Conservation (phyloP, 2,329 filamentous ascomycete species). For the Trichoderma sp. region DNA sequence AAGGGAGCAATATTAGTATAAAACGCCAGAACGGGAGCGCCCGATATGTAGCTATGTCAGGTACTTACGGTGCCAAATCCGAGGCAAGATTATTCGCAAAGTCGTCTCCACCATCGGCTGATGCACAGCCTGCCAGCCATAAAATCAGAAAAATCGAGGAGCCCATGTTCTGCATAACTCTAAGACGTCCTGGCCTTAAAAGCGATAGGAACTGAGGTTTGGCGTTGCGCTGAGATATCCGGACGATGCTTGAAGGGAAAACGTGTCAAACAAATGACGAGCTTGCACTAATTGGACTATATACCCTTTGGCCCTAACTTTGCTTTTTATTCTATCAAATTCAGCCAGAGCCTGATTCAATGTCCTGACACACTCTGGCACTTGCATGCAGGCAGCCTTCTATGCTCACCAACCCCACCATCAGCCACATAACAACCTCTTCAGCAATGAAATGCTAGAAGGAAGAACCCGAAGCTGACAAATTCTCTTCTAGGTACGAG, state of each 20-base stretch:
- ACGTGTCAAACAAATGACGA: not conserved
- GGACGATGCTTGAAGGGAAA: not conserved
- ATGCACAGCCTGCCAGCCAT: not conserved
- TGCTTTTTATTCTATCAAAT: not conserved
- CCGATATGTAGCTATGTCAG: not conserved
- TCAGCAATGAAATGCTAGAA: no score
- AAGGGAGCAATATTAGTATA: not conserved
- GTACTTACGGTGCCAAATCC: constrained; percentile 22
- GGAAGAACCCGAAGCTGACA: no score
- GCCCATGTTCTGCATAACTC: not conserved
- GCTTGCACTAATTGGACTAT: not conserved
- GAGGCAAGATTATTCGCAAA: constrained; percentile 24
- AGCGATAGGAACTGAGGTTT: not conserved
- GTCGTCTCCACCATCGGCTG: constrained; percentile 24
- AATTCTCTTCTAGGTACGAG: no score
- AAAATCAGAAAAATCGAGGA: not conserved
- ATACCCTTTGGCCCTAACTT: not conserved
- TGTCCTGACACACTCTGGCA: not conserved
- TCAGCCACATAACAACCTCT: no score
- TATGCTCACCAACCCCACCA: no score
- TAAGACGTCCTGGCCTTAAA: no score
- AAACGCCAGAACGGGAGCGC: not conserved
- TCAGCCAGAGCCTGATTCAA: not conserved
- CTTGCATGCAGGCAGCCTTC: no score
- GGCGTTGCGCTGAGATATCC: not conserved